A percentile compares a stretch with the other conserved stretches of the same genome.
phyloP scores from a whole-genome alignment of 805 yeast genomes.

The Saccharomycopsis fibuligera region DNA sequence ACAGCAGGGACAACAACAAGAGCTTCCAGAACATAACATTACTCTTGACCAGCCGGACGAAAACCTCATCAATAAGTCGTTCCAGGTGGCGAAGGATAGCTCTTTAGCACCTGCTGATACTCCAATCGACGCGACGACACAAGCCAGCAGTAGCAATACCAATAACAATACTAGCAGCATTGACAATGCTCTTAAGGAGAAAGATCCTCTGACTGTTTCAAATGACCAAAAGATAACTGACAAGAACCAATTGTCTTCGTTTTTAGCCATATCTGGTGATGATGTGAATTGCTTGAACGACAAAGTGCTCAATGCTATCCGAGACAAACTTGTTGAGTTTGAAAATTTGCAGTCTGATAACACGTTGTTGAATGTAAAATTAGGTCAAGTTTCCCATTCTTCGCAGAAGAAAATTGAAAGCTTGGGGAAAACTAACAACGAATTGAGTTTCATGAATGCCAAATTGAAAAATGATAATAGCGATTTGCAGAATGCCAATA shows the following conservation, averaged over 20 bases:
- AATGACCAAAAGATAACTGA: neutral
- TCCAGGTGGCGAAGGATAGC: constrained; percentile 2
- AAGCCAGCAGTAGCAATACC: neutral
- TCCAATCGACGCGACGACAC: too few species aligned
- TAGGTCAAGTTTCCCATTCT: constrained; percentile 29
- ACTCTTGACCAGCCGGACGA: neutral
- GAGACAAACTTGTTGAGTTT: constrained; percentile 25
- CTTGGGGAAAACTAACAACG: constrained; percentile 23
- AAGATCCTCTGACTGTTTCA: neutral
- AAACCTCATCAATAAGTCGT: neutral
- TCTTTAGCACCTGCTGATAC: neutral
- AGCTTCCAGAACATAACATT: neutral
- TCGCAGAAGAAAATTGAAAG: constrained; percentile 25
- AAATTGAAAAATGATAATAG: constrained; percentile 35
- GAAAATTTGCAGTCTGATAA: constrained; percentile 27
- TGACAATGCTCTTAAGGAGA: neutral
- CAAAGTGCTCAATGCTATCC: neutral
- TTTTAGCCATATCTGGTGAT: constrained; percentile 2
- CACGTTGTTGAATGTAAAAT: constrained; percentile 26
- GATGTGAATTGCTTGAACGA: constrained; percentile 3
- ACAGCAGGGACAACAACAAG: neutral
- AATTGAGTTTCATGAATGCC: constrained; percentile 21
- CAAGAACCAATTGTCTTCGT: constrained; percentile 4
- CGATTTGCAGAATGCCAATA: constrained; percentile 30
- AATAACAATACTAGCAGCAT: too few species aligned